Base-by-base conservation (phyloP, 768 basidiomycete genomes). In the Lactarius quietus region DNA sequence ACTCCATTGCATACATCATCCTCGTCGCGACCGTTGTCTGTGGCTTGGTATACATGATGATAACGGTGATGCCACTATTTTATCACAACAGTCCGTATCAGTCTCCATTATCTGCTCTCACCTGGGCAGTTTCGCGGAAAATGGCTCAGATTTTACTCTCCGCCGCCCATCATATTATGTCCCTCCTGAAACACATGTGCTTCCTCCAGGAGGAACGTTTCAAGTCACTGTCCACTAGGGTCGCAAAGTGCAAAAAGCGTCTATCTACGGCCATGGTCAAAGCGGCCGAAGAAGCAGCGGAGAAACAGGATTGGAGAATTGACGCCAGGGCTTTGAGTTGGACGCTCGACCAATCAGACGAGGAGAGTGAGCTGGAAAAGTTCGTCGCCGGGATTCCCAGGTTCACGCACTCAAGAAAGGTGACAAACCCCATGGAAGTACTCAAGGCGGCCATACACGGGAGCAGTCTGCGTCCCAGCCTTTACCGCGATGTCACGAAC, bases 31-130 rank as follows among this genome's bases (percentile, higher is more conserved):
- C 51, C n/a, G 1, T n/a, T 20, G 20, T 15, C 17, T 28, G 39
- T 38, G 36, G 15, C 6, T 1, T 48, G 2, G 23, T 55, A 23
- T 67, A 67, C 33, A 14, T 12, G 1, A 20, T 23, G n/a, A 63
- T 63, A 39, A 67, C 65, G 4, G n/a, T 67, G 12, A 29, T 67
- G 26, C 65, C 65, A 7, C 36, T 31, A 1, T 3, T 67, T 12
- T 45, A 36, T 14, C 57, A 36, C 48, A 28, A 63, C 29, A 38
- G 45, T 28, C 65, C 65, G 23, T 66, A 63, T 23, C 52, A 56
- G 4, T 39, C 65, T n/a, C 65, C 65, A 1, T 38, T 66, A 17
- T 53, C 65, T 17, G 26, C 26, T 2, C 18, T 33, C 20, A 38
- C 18, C 23, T 63, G 65, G 65, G 43, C n/a, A 15, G 9, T 57